phyloP scores from a whole-genome alignment of 257 asterid genomes.

The Solanum virginianum region DNA sequence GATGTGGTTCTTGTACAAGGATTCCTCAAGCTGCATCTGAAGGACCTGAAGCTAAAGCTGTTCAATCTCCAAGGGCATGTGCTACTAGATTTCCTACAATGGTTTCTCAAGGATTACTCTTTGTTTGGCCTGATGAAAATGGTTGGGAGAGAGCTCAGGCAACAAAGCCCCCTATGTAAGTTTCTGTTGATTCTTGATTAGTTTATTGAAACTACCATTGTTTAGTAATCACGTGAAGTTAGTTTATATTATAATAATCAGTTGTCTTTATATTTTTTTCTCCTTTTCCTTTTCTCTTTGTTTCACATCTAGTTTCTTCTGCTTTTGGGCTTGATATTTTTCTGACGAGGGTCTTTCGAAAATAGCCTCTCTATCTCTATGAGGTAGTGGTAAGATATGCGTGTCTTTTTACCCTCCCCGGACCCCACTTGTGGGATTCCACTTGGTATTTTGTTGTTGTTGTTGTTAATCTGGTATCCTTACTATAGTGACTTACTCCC shows the following conservation, averaged over 20 bases:
- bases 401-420: no score
- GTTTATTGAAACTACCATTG: background rate
- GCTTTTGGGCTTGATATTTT: no score
- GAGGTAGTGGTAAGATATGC: no score
- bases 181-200: background rate
- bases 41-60: conserved; percentile 85
- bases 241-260: background rate
- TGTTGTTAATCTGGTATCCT: background rate
- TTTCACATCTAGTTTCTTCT: no score
- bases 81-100: conserved; percentile 81
- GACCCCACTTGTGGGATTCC: no score
- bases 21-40: conserved; percentile 90
- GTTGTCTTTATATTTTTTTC: background rate
- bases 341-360: no score
- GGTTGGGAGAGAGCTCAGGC: conserved; percentile 89
- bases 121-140: conserved; percentile 96
- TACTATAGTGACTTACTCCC: background rate
- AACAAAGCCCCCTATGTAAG: conserved; percentile 67
- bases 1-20: conserved; percentile 80
- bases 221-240: background rate
- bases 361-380: no score
- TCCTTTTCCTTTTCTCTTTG: no score
- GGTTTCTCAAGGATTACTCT: conserved; percentile 95
- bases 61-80: conserved; percentile 78
- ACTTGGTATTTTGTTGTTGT: no score